A percentile compares a stretch with the other conserved stretches of the same genome.
Conservation (phyloP, 1,284 basidiomycete species). For the Melampsora larici-populina region DNA sequence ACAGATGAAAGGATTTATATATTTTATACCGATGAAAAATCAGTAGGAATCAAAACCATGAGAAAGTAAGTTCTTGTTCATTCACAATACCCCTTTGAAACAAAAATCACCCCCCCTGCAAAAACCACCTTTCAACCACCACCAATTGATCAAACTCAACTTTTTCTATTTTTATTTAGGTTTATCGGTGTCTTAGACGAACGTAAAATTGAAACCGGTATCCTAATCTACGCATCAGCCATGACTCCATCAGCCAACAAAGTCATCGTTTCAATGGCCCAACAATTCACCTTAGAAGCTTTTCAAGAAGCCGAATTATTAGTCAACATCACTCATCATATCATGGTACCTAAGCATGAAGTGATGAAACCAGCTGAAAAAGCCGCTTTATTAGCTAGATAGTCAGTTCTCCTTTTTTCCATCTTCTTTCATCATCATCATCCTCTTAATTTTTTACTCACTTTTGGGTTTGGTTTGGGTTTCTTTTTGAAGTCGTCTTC, state of each 20-base stretch:
- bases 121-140: too few relatives aligned
- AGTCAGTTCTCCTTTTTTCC: constrained; percentile 61
- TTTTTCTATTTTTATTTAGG: constrained; percentile 57
- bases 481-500: constrained; percentile 69
- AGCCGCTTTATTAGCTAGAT: constrained; percentile 78
- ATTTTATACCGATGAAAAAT: constrained; percentile 87
- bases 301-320: constrained; percentile 94
- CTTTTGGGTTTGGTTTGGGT: background rate
- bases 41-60: constrained; percentile 92
- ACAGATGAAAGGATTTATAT: constrained; percentile 94
- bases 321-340: constrained; percentile 92
- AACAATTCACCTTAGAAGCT: constrained; percentile 84
- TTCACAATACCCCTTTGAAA: background rate
- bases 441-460: constrained; percentile 29
- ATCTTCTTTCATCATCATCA: constrained; percentile 11
- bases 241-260: constrained; percentile 97
- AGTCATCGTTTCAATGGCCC: constrained; percentile 81
- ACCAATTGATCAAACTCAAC: too few relatives aligned
- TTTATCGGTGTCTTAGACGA: constrained; percentile 82
- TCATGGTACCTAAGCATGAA: constrained; percentile 88
- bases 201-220: constrained; percentile 80
- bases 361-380: constrained; percentile 84
- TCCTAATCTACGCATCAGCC: constrained; percentile 91
- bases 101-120: background rate
- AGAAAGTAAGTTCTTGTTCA: constrained; percentile 76